Percentiles rank a stretch among this genome's conserved stretches.
Evolutionary conservation across 2,329 filamentous ascomycete genomes (phyloP).

Genomic region (Colletotrichum sp.): DNA sequence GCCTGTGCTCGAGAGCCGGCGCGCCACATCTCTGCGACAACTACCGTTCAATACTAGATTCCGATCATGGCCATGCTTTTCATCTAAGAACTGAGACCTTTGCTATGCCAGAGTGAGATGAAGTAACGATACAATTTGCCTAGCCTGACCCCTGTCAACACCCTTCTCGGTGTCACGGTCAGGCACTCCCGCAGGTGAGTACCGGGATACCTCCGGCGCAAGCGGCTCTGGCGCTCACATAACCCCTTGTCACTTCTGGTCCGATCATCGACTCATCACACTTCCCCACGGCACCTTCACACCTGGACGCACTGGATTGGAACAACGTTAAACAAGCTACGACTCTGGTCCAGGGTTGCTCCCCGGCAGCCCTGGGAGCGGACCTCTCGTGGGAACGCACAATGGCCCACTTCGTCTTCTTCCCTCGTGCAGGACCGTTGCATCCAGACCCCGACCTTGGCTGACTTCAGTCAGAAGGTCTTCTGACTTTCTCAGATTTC

Average conservation of each 20-base stretch:
- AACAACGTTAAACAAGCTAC: neutral
- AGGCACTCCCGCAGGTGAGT: neutral
- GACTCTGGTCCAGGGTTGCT: neutral
- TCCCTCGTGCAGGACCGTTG: neutral
- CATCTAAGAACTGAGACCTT: neutral
- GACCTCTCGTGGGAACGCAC: neutral
- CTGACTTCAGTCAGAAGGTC: neutral
- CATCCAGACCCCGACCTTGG: conserved; percentile 2
- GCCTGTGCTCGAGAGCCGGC: neutral
- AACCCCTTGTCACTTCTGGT: neutral
- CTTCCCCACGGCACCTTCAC: neutral
- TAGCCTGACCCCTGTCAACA: neutral
- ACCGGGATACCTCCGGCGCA: neutral
- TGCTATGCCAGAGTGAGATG: neutral
- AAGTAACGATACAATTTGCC: neutral
- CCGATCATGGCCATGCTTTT: neutral
- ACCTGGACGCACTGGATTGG: neutral
- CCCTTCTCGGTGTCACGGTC: neutral
- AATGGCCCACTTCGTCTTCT: neutral
- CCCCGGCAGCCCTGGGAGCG: conserved; percentile 7
- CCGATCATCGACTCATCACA: conserved; percentile 1
- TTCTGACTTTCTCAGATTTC: conserved; percentile 1
- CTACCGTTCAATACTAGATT: neutral
- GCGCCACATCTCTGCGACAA: neutral
- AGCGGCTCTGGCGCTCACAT: conserved; percentile 5